phyloP scores from a whole-genome alignment of 2,329 filamentous ascomycete genomes.

The Trichoderma afroharzianum region DNA sequence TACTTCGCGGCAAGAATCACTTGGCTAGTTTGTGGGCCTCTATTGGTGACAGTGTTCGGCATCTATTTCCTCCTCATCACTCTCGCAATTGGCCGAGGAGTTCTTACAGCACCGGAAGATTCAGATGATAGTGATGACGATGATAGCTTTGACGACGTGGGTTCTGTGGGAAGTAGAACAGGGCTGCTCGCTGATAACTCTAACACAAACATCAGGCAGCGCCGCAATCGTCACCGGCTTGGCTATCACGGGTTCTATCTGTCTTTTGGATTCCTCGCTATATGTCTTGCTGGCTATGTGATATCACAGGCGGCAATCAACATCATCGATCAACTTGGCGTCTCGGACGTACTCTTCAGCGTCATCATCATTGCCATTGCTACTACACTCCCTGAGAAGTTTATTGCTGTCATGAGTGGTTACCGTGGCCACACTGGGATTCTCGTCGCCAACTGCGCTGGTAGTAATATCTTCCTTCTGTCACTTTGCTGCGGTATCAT shows the following conservation, averaged over 20 bases:
- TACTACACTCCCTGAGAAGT: slow-evolving; percentile 52
- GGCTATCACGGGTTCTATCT: slow-evolving; percentile 33
- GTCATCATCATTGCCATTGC: slow-evolving; percentile 47
- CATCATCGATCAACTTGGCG: slow-evolving; percentile 38
- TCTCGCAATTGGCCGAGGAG: neutral
- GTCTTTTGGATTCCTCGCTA: slow-evolving; percentile 41
- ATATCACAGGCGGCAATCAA: slow-evolving; percentile 44
- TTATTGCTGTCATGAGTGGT: slow-evolving; percentile 47
- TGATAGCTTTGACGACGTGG: neutral
- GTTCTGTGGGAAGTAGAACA: neutral
- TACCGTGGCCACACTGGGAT: slow-evolving; percentile 45
- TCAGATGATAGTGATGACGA: neutral
- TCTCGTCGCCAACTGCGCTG: slow-evolving; percentile 49
- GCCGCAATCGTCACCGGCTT: neutral
- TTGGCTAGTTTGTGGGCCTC: neutral
- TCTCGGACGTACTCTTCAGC: slow-evolving; percentile 46
- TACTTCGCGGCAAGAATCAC: neutral
- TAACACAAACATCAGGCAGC: neutral
- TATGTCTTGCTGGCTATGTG: slow-evolving; percentile 47
- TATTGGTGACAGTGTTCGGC: neutral
- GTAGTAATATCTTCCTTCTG: slow-evolving; percentile 53
- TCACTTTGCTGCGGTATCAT: slow-evolving; percentile 45
- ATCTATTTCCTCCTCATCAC: neutral
- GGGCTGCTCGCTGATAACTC: neutral
- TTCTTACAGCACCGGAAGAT: neutral